Conservation (phyloP, 768 basidiomycete genomes). For the Auricularia sp. region DNA sequence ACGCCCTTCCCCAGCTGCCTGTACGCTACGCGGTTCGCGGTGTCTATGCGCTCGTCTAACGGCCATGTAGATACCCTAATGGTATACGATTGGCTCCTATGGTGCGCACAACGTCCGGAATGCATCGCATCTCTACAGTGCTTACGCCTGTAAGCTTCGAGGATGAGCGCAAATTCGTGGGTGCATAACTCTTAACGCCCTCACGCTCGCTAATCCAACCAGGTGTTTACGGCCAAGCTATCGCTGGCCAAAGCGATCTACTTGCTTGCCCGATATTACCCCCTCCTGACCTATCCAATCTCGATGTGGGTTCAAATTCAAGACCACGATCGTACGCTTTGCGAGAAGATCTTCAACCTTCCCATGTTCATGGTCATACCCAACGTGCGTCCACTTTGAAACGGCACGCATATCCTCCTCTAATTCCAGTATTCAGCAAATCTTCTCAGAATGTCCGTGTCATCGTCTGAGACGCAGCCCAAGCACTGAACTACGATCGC, state of each 20-base stretch:
- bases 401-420: background rate
- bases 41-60: background rate
- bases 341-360: background rate
- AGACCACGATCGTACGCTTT: background rate
- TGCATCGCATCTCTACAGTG: background rate
- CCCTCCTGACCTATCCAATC: background rate
- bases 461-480: too few species aligned
- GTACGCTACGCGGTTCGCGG: background rate
- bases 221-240: background rate
- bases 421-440: background rate
- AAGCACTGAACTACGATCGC: too few species aligned
- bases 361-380: background rate
- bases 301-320: background rate
- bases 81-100: background rate
- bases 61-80: background rate
- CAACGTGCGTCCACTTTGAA: background rate
- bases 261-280: background rate
- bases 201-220: background rate
- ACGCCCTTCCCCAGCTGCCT: background rate
- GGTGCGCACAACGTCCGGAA: background rate
- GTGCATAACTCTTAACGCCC: background rate
- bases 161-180: background rate
- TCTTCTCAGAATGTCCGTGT: background rate
- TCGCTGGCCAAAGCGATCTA: background rate
- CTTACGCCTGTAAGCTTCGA: background rate